Conservation (phyloP, 345 rosid genomes). For the Tarenaya hassleriana region DNA sequence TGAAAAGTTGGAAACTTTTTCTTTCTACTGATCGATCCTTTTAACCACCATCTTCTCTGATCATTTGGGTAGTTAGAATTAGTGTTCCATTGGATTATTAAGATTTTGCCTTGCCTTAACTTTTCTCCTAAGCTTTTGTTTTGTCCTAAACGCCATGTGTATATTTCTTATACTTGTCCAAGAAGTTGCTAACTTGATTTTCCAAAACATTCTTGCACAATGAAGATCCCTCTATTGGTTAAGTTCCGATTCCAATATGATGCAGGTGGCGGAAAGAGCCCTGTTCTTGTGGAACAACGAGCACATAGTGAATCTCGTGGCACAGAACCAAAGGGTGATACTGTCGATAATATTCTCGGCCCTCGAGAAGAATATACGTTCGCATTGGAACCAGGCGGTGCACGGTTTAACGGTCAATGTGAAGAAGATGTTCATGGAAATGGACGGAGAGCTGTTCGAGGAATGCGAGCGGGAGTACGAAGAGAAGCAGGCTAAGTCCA, state of each 20-base stretch:
- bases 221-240: neutral
- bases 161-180: too few species aligned
- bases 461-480: slow-evolving; percentile 56
- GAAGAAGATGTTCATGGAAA: slow-evolving; percentile 76
- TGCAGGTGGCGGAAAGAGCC: slow-evolving; percentile 88
- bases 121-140: too few species aligned
- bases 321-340: slow-evolving; percentile 60
- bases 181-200: too few species aligned
- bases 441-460: slow-evolving; percentile 73
- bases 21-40: too few species aligned
- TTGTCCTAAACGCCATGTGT: too few species aligned
- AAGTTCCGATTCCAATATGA: too few species aligned
- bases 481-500: slow-evolving; percentile 56
- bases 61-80: too few species aligned
- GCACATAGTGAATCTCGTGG: slow-evolving; percentile 66
- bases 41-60: too few species aligned
- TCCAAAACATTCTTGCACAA: neutral
- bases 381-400: slow-evolving; percentile 88
- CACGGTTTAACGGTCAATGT: slow-evolving; percentile 73
- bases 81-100: too few species aligned
- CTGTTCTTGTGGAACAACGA: slow-evolving; percentile 91
- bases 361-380: slow-evolving; percentile 64
- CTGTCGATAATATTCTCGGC: slow-evolving; percentile 69
- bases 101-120: too few species aligned
- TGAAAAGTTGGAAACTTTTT: too few species aligned